These are phyloP conservation scores for Phytophthora idaei DNA, from an alignment of 352 stramenopile genomes.

Conservation along the genomic window DNA sequence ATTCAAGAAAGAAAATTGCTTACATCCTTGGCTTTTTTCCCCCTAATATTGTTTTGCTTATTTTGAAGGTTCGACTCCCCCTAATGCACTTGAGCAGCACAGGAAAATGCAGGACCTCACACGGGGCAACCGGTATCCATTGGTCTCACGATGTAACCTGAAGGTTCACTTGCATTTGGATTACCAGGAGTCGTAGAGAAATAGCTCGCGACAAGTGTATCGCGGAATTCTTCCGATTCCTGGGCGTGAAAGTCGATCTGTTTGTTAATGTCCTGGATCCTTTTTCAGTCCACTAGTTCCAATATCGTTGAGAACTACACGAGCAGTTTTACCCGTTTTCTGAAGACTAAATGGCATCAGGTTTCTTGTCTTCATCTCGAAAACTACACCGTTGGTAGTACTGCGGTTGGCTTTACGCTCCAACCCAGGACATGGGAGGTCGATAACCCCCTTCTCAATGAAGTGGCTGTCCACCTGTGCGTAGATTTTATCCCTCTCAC, in stretches of 20 bases:
- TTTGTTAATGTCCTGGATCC: conserved; percentile 7
- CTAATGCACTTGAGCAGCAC: too few relatives aligned
- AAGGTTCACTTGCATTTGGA: background rate
- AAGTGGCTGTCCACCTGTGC: conserved; percentile 19
- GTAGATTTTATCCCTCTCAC: conserved; percentile 20
- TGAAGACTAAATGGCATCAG: conserved; percentile 25
- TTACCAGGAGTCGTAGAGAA: background rate
- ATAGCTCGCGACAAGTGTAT: conserved; percentile 13
- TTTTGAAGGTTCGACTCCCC: too few relatives aligned
- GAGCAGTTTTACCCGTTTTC: conserved; percentile 5
- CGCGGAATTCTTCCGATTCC: conserved; percentile 1
- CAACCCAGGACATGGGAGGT: conserved; percentile 24
- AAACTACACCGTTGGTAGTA: conserved; percentile 18
- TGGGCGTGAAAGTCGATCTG: conserved; percentile 17
- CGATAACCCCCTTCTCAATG: conserved; percentile 1
- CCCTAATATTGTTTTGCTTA: too few relatives aligned
- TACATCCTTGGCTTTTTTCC: too few relatives aligned
- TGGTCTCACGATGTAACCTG: too few relatives aligned
- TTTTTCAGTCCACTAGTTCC: background rate
- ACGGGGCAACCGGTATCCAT: too few relatives aligned
- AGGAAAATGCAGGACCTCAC: too few relatives aligned
- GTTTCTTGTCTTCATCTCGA: conserved; percentile 24
- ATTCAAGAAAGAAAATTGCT: too few relatives aligned
- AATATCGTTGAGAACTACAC: conserved; percentile 6
- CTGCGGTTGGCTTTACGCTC: conserved; percentile 15